Evolutionary conservation across 2,329 filamentous ascomycete species (phyloP), one percentile per base, ranked within the genome.

Genomic region (Neonectria coccinea): DNA sequence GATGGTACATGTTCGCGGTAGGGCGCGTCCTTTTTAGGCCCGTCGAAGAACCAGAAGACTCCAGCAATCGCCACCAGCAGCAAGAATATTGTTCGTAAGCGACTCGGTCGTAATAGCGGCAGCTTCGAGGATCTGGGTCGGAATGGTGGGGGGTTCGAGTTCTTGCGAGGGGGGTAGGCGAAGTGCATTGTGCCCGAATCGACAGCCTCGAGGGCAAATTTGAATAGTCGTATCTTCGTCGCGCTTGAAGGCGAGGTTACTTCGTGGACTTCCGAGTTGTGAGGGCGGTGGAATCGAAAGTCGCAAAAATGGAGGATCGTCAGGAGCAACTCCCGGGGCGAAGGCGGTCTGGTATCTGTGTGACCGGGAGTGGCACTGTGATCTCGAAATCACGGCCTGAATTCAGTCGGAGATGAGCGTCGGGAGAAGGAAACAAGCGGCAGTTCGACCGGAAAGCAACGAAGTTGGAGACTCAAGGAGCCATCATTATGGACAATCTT

Each of bases 81-180:
- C 2, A 92, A 72, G 1, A 85, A 84, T 59, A 89, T 75, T 3
- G 86, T 79, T 76, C 89, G 89, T 58, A 91, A 75, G 70, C 91
- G 88, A 74, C 85, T 88, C 70, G 88, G 86, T 67, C 91, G 87
- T 67, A 88, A 75, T 65, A 83, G 74, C 52, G 88, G 76, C 20
- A 82, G 78, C 70, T 84, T 81, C 74, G 88, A 82, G 69, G 86
- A 84, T 74, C 89, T 85, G 52, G 87, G 84, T 69, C 85, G 85
- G 80, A 92, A 95, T 31, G 91, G 89, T 70, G 89, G 88, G 70
- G 91, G 88, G 76, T 91, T 89, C 70, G 92, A 95, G 75, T 87
- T 89, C 82, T 95, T 97, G 79, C 94, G 91, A 74, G 93, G 88
- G 59, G 94, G 94, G 73, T 97, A 90, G 68, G 94, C 93, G 84